A percentile compares a stretch with the other conserved stretches of the same genome.
phyloP scores from a whole-genome alignment of 2,329 filamentous ascomycete genomes.

The Penicillium oxalicum region DNA sequence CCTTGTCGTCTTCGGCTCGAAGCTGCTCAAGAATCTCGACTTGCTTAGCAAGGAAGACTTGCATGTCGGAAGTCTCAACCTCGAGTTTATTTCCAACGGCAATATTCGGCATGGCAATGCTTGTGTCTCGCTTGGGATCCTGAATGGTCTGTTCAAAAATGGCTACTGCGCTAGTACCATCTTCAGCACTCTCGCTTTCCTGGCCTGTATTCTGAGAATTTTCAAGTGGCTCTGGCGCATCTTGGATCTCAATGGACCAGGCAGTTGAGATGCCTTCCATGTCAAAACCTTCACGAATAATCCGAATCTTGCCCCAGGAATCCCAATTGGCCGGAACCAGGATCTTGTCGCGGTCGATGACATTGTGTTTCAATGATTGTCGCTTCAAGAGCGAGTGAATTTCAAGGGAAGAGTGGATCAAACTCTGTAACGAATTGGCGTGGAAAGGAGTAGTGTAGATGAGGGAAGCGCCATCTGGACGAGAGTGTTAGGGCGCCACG shows the following conservation, averaged over 20 bases:
- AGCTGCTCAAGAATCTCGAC: conserved; percentile 66
- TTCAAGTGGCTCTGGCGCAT: conserved; percentile 33
- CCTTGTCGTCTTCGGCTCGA: conserved; percentile 50
- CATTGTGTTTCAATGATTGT: conserved; percentile 76
- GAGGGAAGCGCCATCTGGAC: conserved; percentile 69
- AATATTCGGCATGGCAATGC: conserved; percentile 48
- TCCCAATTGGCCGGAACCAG: conserved; percentile 96
- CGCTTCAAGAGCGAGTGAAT: conserved; percentile 78
- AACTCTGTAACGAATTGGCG: conserved; percentile 67
- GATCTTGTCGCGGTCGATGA: conserved; percentile 90
- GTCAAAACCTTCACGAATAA: conserved; percentile 85
- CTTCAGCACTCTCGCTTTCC: conserved; percentile 17
- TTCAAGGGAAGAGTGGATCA: conserved; percentile 78
- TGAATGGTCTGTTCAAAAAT: conserved; percentile 75
- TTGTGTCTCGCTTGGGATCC: conserved; percentile 62
- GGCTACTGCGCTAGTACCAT: conserved; percentile 57
- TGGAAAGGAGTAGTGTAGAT: conserved; percentile 77
- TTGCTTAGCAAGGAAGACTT: conserved; percentile 70
- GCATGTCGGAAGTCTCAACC: conserved; percentile 65
- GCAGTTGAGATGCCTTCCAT: conserved; percentile 77
- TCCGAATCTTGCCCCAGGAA: conserved; percentile 94
- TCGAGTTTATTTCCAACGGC: conserved; percentile 46
- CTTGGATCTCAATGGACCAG: conserved; percentile 79
- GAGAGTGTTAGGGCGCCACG: conserved; percentile 9
- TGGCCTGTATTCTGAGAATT: conserved; percentile 22